These are phyloP conservation scores for Rubus parviflorus DNA, from an alignment of 306 rosid species.

Conservation along the genomic window DNA sequence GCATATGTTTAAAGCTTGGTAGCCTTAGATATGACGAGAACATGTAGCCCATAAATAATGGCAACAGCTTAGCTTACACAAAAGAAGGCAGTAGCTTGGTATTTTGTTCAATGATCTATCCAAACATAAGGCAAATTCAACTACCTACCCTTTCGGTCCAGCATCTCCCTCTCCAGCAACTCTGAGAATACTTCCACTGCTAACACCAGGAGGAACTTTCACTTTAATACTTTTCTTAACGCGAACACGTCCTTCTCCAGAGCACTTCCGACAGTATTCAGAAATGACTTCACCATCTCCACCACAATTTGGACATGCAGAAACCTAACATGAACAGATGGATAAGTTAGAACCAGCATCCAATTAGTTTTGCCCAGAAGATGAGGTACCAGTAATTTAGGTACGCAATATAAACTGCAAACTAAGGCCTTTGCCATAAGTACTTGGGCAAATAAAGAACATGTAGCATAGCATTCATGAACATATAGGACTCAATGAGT, in stretches of 20 bases:
- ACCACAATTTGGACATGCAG: constrained; percentile 86
- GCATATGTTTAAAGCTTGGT: not conserved
- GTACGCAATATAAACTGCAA: not conserved
- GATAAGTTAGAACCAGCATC: not conserved
- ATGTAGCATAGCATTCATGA: not conserved
- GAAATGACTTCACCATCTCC: constrained; percentile 94
- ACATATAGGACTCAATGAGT: not conserved
- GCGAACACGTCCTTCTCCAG: constrained; percentile 80
- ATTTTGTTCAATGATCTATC: constrained; percentile 1
- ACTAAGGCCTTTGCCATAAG: not conserved
- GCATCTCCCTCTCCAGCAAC: constrained; percentile 94
- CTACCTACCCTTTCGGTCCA: constrained; percentile 87
- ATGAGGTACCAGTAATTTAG: not conserved
- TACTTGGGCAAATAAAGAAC: not conserved
- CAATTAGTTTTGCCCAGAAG: not conserved
- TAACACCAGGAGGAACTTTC: constrained; percentile 93
- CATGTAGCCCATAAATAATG: not conserved
- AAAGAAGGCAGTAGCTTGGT: not conserved
- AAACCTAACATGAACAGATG: constrained; percentile 56
- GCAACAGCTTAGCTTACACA: not conserved
- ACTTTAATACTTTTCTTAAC: constrained; percentile 85
- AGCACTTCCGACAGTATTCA: constrained; percentile 86
- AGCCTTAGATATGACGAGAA: not conserved
- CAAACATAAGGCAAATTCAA: constrained; percentile 22
- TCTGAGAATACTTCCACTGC: constrained; percentile 86